Evolutionary conservation across 768 basidiomycete genomes (phyloP).

Genomic region (Russula compacta): DNA sequence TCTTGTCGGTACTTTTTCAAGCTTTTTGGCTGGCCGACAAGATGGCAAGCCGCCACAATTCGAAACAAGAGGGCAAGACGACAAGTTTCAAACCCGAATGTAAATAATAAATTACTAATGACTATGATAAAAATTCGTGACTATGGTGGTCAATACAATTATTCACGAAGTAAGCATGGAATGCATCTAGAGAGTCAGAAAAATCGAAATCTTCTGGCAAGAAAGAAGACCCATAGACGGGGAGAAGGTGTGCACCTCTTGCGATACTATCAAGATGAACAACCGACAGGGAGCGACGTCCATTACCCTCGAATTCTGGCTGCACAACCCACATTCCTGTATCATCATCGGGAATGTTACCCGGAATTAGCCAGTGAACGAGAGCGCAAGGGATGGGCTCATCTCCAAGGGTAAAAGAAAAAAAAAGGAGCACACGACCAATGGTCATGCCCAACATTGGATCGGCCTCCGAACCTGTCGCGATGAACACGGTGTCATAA

Average conservation of each 20-base stretch:
- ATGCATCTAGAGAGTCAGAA: not conserved
- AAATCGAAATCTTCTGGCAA: not conserved
- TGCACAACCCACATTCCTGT: constrained; percentile 2
- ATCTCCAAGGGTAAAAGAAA: not conserved
- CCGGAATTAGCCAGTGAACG: not conserved
- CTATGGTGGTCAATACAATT: not conserved
- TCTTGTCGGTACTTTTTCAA: too few species aligned
- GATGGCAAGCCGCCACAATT: too few species aligned
- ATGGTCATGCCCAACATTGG: not conserved
- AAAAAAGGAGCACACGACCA: not conserved
- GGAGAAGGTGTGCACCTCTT: not conserved
- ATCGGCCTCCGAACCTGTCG: not conserved
- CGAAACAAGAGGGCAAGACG: too few species aligned
- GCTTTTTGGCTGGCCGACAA: too few species aligned
- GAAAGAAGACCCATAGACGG: not conserved
- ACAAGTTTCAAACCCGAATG: too few species aligned
- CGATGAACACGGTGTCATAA: not conserved
- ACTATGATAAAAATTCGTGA: not conserved
- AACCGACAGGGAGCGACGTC: not conserved
- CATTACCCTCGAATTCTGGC: not conserved
- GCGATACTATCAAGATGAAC: not conserved
- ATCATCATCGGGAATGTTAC: constrained; percentile 12
- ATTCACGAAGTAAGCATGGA: not conserved
- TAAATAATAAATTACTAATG: too few species aligned
- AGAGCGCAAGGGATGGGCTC: not conserved